A percentile compares a stretch with the other conserved stretches of the same genome.
These are phyloP conservation scores for Colletotrichum simmondsii DNA, from an alignment of 2,329 filamentous ascomycete species.

Conservation along the genomic window DNA sequence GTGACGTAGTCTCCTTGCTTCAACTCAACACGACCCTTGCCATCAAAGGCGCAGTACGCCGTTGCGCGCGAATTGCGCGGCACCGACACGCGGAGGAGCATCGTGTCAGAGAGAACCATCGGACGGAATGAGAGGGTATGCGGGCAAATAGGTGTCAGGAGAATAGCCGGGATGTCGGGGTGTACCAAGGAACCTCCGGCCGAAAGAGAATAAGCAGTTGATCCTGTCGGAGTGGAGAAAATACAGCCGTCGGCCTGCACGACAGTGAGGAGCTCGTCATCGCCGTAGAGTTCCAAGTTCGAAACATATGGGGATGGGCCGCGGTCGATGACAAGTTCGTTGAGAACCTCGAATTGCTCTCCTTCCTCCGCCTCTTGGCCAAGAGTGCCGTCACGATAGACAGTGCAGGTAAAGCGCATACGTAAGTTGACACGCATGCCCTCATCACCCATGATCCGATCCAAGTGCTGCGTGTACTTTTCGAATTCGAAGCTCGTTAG, in stretches of 20 bases:
- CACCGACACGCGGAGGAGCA: conserved; percentile 89
- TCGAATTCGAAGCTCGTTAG: conserved; percentile 90
- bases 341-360: conserved; percentile 97
- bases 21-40: conserved; percentile 94
- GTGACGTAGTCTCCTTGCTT: conserved; percentile 95
- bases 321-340: conserved; percentile 97
- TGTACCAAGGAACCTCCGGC: conserved; percentile 96
- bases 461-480: conserved; percentile 86
- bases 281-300: conserved; percentile 94
- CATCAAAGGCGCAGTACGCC: conserved; percentile 97
- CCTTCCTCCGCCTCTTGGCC: conserved; percentile 82
- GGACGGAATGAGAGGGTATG: conserved; percentile 97
- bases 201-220: conserved; percentile 94
- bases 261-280: conserved; percentile 93
- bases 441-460: conserved; percentile 89
- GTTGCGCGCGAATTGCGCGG: conserved; percentile 88
- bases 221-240: conserved; percentile 94
- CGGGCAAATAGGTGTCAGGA: conserved; percentile 96
- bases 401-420: conserved; percentile 99
- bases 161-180: conserved; percentile 95
- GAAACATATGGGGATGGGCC: conserved; percentile 97
- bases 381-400: conserved; percentile 77
- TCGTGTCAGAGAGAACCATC: conserved; percentile 96
- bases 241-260: conserved; percentile 98
- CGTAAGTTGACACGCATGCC: conserved; percentile 98